Conservation (phyloP, 2,329 filamentous ascomycete genomes). For the Botryotinia convoluta region DNA sequence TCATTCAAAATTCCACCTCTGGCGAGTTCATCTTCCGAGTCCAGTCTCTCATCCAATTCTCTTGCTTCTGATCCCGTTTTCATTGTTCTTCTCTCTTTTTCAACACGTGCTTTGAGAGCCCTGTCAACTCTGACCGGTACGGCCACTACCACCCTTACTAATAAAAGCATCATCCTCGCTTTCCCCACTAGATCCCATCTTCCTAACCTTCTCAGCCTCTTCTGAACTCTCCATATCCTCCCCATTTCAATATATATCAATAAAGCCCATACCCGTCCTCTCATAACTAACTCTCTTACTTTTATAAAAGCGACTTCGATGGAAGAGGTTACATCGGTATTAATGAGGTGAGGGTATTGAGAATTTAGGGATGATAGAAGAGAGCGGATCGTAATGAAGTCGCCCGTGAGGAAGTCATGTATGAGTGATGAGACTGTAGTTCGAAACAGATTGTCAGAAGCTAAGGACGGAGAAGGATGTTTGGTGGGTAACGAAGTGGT, state of each 20-base stretch:
- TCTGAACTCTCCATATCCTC: slow-evolving; percentile 42
- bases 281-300: slow-evolving; percentile 41
- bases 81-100: slow-evolving; percentile 41
- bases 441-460: slow-evolving; percentile 31
- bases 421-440: slow-evolving; percentile 41
- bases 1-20: slow-evolving; percentile 41
- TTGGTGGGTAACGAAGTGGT: slow-evolving; percentile 41
- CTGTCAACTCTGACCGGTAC: slow-evolving; percentile 43
- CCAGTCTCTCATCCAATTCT: slow-evolving; percentile 27
- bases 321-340: slow-evolving; percentile 40
- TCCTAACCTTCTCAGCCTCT: slow-evolving; percentile 40
- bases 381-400: slow-evolving; percentile 41
- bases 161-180: slow-evolving; percentile 40
- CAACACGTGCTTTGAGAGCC: slow-evolving; percentile 40
- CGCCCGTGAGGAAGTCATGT: slow-evolving; percentile 42
- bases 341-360: slow-evolving; percentile 42
- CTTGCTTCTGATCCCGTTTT: slow-evolving; percentile 40
- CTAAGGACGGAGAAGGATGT: slow-evolving; percentile 30
- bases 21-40: slow-evolving; percentile 31
- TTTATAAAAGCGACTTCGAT: slow-evolving; percentile 41
- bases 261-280: slow-evolving; percentile 41
- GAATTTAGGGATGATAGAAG: slow-evolving; percentile 39
- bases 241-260: slow-evolving; percentile 43
- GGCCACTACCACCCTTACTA: slow-evolving; percentile 42
- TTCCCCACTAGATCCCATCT: slow-evolving; percentile 42